phyloP scores from a whole-genome alignment of 2,329 filamentous ascomycete species.

The Sclerotinia minor region DNA sequence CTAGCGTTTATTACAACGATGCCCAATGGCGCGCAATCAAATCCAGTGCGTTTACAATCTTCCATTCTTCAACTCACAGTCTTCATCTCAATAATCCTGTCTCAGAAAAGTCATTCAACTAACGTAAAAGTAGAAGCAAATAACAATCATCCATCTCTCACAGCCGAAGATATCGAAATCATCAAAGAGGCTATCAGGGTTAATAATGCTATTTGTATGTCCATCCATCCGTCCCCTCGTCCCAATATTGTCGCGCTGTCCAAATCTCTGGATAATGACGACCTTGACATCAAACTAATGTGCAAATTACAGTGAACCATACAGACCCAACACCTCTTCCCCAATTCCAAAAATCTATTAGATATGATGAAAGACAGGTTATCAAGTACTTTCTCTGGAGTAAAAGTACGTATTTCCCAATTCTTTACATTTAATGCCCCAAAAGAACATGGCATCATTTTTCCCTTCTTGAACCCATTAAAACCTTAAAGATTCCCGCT shows the following conservation, averaged over 20 bases:
- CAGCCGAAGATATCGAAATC: neutral
- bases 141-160: neutral
- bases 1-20: neutral
- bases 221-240: neutral
- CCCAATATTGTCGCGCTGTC: neutral
- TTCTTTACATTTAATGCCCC: neutral
- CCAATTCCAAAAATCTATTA: neutral
- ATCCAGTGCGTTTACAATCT: neutral
- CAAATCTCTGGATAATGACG: neutral
- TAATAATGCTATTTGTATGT: constrained; percentile 14
- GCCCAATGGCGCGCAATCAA: constrained; percentile 16
- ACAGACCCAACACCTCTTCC: neutral
- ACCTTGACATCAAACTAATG: neutral
- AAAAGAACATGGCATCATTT: neutral
- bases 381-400: neutral
- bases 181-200: neutral
- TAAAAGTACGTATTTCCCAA: neutral
- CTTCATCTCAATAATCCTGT: neutral
- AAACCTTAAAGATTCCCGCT: neutral
- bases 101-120: neutral
- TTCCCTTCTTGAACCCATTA: neutral
- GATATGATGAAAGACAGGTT: constrained; percentile 6
- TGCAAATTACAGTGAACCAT: neutral
- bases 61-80: too few relatives aligned
- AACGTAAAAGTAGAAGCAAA: constrained; percentile 7